Percentiles rank a stretch among this genome's conserved stretches.
Evolutionary conservation across 1,139 yeast species (phyloP).

Genomic region (Pichia cactophila): DNA sequence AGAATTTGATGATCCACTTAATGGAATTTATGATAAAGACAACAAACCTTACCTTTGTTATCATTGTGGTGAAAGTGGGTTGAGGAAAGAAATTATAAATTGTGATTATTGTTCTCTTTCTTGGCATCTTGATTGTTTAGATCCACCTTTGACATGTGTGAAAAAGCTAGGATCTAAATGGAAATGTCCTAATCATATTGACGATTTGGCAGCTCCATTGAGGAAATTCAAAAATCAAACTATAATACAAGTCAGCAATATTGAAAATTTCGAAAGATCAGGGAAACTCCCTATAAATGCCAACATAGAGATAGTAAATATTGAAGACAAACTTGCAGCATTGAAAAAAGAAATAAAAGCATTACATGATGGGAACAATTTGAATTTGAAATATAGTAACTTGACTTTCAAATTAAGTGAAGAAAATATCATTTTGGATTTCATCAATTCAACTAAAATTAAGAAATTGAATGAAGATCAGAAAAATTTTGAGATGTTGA

Average conservation of each 20-base stretch:
- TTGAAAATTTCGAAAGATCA: conserved; percentile 43
- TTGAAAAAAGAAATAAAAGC: conserved; percentile 28
- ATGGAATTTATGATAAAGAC: conserved; percentile 50
- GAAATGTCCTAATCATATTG: conserved; percentile 90
- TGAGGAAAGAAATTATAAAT: conserved; percentile 48
- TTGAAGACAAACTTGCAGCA: conserved; percentile 26
- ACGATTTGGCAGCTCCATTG: conserved; percentile 37
- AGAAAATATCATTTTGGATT: conserved; percentile 66
- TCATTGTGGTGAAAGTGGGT: conserved; percentile 67
- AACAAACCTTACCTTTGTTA: conserved; percentile 66
- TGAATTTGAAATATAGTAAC: conserved; percentile 31
- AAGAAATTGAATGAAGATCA: conserved; percentile 27
- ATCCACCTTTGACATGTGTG: conserved; percentile 67
- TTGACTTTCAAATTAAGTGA: conserved; percentile 65
- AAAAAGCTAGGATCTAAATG: conserved; percentile 78
- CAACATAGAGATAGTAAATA: conserved; percentile 48
- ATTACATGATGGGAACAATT: conserved; percentile 34
- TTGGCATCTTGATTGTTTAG: conserved; percentile 89
- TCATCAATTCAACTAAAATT: conserved; percentile 44
- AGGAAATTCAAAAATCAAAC: conserved; percentile 50
- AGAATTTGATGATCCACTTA: conserved; percentile 55
- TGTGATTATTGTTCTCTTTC: conserved; percentile 85
- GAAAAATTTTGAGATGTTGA: conserved; percentile 23
- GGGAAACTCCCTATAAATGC: conserved; percentile 44
- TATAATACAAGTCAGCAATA: conserved; percentile 46